Conservation (phyloP, 2,329 filamentous ascomycete species). For the Elsinoe necatrix region DNA sequence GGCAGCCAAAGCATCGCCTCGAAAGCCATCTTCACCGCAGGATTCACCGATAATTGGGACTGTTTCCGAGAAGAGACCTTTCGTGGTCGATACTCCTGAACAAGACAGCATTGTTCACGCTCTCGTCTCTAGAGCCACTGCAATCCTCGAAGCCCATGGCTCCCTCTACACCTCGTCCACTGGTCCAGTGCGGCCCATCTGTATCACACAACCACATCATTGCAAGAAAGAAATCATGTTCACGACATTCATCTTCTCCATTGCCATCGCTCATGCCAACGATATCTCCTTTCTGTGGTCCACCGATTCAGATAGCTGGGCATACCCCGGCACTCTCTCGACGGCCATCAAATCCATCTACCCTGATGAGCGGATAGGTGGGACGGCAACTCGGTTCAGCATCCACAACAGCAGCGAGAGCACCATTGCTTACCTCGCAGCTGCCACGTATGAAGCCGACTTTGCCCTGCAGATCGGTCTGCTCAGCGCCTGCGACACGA, state of each 20-base stretch:
- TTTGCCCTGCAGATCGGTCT: slow-evolving; percentile 10
- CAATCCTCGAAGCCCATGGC: background rate
- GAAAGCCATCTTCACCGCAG: background rate
- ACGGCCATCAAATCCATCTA: slow-evolving; percentile 10
- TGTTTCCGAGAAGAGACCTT: background rate
- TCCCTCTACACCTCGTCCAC: background rate
- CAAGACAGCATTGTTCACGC: background rate
- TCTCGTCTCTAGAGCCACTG: background rate
- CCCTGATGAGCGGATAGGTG: slow-evolving; percentile 1
- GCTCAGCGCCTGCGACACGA: slow-evolving; percentile 3
- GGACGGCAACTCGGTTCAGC: slow-evolving; percentile 2
- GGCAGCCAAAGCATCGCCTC: background rate
- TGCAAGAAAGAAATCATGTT: slow-evolving; percentile 14
- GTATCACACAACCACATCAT: slow-evolving; percentile 11
- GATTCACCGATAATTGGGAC: background rate
- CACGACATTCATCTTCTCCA: slow-evolving; percentile 9
- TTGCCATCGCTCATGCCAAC: slow-evolving; percentile 5
- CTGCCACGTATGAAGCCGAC: slow-evolving; percentile 11
- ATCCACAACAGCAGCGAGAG: slow-evolving; percentile 2
- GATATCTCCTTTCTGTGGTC: slow-evolving; percentile 8
- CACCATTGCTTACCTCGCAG: slow-evolving; percentile 2
- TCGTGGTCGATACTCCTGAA: background rate
- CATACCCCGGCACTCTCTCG: background rate
- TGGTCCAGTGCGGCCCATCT: background rate
- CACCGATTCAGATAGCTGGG: slow-evolving; percentile 3